Evolutionary conservation across 306 rosid species (phyloP).

Genomic region (Sicyos baderoa): DNA sequence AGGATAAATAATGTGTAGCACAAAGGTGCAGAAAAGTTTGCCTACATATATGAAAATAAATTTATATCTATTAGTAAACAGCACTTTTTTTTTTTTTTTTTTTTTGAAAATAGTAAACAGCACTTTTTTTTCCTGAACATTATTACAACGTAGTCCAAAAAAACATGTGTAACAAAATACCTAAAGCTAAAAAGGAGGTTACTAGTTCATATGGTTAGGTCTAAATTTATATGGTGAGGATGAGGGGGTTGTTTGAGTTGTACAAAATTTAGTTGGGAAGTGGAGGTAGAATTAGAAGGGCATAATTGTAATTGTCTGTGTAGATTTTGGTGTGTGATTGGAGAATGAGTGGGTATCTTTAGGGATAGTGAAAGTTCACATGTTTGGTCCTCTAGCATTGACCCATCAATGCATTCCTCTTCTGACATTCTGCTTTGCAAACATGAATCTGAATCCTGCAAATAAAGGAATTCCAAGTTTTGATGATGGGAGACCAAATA

Average conservation of each 20-base stretch:
- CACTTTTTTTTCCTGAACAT: background rate
- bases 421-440: background rate
- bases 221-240: constrained; percentile 38
- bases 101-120: background rate
- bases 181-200: background rate
- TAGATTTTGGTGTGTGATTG: background rate
- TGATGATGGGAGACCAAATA: no score
- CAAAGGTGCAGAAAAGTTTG: no score
- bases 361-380: constrained; percentile 37
- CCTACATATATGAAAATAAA: background rate
- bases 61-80: no score
- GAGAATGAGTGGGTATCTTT: background rate
- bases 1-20: no score
- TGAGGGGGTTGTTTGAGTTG: background rate
- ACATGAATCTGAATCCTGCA: constrained; percentile 13
- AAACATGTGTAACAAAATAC: background rate
- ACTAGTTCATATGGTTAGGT: constrained; percentile 44
- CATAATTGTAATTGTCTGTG: background rate
- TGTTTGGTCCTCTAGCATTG: constrained; percentile 19
- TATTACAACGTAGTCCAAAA: background rate
- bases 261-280: constrained; percentile 3
- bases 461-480: background rate
- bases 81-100: background rate
- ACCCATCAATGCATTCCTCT: constrained; percentile 11
- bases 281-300: background rate